phyloP scores from a whole-genome alignment of 2,329 filamentous ascomycete species.

The Volutella citrinella region DNA sequence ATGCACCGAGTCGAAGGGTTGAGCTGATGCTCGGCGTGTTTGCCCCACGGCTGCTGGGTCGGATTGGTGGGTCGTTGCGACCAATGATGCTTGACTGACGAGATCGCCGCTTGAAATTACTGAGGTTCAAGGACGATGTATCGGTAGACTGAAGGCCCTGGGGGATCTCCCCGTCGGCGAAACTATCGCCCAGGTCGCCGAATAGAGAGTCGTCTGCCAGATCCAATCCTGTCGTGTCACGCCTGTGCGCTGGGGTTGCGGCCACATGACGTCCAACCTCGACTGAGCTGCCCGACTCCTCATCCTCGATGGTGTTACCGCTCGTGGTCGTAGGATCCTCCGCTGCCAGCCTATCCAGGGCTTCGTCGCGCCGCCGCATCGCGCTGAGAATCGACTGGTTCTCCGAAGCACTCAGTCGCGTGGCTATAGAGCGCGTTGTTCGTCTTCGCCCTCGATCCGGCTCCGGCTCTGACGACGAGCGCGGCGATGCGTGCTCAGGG shows the following conservation, averaged over 20 bases:
- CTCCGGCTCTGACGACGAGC: slow-evolving; percentile 10
- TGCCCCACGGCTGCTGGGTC: slow-evolving; percentile 49
- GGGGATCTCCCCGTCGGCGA: slow-evolving; percentile 36
- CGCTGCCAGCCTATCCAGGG: slow-evolving; percentile 33
- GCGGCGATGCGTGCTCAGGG: slow-evolving; percentile 9
- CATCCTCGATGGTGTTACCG: slow-evolving; percentile 24
- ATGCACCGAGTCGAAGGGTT: slow-evolving; percentile 54
- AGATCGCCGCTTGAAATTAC: slow-evolving; percentile 43
- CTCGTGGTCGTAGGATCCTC: slow-evolving; percentile 31
- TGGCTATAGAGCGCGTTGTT: slow-evolving; percentile 20
- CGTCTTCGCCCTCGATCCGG: slow-evolving; percentile 22
- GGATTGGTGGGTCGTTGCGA: slow-evolving; percentile 49
- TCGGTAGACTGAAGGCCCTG: slow-evolving; percentile 38
- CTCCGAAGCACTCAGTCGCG: slow-evolving; percentile 20
- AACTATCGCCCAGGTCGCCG: slow-evolving; percentile 42
- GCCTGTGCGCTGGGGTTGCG: slow-evolving; percentile 31
- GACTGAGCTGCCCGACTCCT: slow-evolving; percentile 30
- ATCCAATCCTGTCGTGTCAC: slow-evolving; percentile 48
- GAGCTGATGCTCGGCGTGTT: slow-evolving; percentile 48
- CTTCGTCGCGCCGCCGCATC: slow-evolving; percentile 32
- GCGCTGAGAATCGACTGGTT: slow-evolving; percentile 25
- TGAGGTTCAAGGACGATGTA: slow-evolving; percentile 45
- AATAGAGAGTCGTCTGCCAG: slow-evolving; percentile 47
- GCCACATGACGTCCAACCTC: slow-evolving; percentile 36
- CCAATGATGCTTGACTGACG: slow-evolving; percentile 50